Evolutionary conservation across 2,329 filamentous ascomycete species (phyloP).

Genomic region (Atkinsonella texensis): DNA sequence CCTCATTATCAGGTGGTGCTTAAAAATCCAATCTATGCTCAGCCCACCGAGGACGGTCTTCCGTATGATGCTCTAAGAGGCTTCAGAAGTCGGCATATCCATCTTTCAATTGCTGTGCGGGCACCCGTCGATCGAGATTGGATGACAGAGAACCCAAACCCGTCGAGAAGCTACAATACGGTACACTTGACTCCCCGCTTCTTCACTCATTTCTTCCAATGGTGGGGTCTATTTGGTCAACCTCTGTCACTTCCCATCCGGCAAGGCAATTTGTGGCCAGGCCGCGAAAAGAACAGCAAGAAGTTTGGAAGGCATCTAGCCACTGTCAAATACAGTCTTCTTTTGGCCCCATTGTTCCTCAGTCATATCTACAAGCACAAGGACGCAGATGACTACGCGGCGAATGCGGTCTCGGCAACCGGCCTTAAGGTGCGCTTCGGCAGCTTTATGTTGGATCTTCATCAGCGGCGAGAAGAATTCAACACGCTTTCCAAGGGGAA

Average conservation of each 20-base stretch:
- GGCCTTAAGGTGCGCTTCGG: constrained; percentile 94
- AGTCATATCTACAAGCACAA: constrained; percentile 99
- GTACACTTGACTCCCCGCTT: constrained; percentile 90
- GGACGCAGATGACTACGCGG: constrained; percentile 74
- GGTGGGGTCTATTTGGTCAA: constrained; percentile 95
- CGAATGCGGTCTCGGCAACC: constrained; percentile 72
- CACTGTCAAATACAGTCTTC: constrained; percentile 96
- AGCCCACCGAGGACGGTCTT: constrained; percentile 37
- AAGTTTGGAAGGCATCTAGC: constrained; percentile 94
- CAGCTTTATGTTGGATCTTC: constrained; percentile 93
- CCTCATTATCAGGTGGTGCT: constrained; percentile 88
- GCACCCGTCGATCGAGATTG: constrained; percentile 82
- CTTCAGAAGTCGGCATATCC: constrained; percentile 95
- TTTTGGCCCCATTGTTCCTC: constrained; percentile 84
- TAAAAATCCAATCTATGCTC: constrained; percentile 66
- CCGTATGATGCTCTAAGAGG: constrained; percentile 88
- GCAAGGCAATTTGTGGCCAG: constrained; percentile 83
- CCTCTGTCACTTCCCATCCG: constrained; percentile 90
- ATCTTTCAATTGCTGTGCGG: constrained; percentile 82
- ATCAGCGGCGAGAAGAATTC: constrained; percentile 88
- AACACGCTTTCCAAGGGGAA: constrained; percentile 66
- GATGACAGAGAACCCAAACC: constrained; percentile 60
- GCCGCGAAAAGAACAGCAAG: constrained; percentile 91
- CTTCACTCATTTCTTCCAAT: constrained; percentile 96
- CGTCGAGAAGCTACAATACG: constrained; percentile 88